These are phyloP conservation scores for Saposhnikovia divaricata DNA, from an alignment of 129 eudicot species.

Conservation along the genomic window DNA sequence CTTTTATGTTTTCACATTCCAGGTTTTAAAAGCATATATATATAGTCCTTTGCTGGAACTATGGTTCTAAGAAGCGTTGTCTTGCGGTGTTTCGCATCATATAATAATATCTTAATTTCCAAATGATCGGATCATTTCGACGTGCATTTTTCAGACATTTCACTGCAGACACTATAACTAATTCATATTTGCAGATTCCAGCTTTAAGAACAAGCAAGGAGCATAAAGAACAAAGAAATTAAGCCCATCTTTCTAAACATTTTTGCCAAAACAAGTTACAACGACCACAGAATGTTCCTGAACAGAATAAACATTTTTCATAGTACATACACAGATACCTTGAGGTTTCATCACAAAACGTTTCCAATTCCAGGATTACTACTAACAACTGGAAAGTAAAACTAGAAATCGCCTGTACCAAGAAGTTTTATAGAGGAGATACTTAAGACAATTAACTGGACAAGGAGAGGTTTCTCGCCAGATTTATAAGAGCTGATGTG, in stretches of 20 bases:
- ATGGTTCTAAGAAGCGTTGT: not conserved
- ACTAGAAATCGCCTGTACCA: not conserved
- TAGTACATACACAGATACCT: not conserved
- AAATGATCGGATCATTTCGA: no score
- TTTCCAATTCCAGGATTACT: not conserved
- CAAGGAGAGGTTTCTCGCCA: conserved; percentile 49
- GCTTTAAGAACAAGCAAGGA: not conserved
- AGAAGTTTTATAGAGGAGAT: not conserved
- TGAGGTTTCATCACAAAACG: not conserved
- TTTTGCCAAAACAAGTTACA: not conserved
- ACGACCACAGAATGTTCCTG: no score
- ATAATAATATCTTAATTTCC: no score
- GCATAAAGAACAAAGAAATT: not conserved
- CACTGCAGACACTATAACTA: not conserved
- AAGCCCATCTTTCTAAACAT: not conserved
- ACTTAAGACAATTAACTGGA: not conserved
- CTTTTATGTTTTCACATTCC: no score
- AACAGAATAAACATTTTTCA: not conserved
- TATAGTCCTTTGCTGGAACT: no score
- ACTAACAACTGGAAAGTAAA: not conserved
- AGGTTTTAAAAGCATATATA: no score
- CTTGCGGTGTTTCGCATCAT: not conserved
- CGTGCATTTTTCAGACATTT: not conserved
- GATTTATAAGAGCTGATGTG: conserved; percentile 29
- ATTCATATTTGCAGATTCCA: not conserved